These are phyloP conservation scores for Xylaria cubensis DNA, from an alignment of 495 filamentous ascomycete species.

Conservation along the genomic window DNA sequence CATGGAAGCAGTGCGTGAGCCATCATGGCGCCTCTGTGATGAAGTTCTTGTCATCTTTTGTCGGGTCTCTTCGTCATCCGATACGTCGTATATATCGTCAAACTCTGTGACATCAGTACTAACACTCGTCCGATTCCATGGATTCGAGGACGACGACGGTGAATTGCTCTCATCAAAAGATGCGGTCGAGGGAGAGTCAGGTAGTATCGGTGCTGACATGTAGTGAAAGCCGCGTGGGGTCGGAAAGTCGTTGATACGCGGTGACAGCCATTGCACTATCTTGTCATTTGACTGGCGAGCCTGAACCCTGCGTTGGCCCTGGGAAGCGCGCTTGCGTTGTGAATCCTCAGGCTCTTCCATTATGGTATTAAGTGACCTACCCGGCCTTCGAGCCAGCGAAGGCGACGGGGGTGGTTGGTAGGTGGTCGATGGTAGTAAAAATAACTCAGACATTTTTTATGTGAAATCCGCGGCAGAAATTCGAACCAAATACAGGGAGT, in stretches of 20 bases:
- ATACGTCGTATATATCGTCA: constrained; percentile 86
- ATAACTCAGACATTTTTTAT: constrained; percentile 62
- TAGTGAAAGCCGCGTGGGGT: constrained; percentile 65
- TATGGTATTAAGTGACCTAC: constrained; percentile 82
- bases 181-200: constrained; percentile 52
- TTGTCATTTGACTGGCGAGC: constrained; percentile 55
- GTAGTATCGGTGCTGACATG: constrained; percentile 60
- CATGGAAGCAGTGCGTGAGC: constrained; percentile 39
- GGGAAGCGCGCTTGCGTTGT: constrained; percentile 34
- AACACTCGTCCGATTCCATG: constrained; percentile 61
- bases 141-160: constrained; percentile 57
- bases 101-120: constrained; percentile 69
- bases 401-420: constrained; percentile 66
- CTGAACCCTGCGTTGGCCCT: constrained; percentile 40
- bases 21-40: constrained; percentile 45
- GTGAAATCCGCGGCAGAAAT: constrained; percentile 37
- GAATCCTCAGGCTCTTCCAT: constrained; percentile 63
- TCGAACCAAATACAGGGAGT: constrained; percentile 29
- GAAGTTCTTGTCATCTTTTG: constrained; percentile 39
- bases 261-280: constrained; percentile 62
- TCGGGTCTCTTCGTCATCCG: constrained; percentile 62
- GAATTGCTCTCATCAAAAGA: constrained; percentile 57
- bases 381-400: constrained; percentile 71
- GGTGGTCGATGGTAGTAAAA: constrained; percentile 63
- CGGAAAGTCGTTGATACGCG: constrained; percentile 66